Evolutionary conservation across 495 filamentous ascomycete genomes (phyloP), one percentile per base, ranked within the genome.

Genomic region (Penicillium soppii): DNA sequence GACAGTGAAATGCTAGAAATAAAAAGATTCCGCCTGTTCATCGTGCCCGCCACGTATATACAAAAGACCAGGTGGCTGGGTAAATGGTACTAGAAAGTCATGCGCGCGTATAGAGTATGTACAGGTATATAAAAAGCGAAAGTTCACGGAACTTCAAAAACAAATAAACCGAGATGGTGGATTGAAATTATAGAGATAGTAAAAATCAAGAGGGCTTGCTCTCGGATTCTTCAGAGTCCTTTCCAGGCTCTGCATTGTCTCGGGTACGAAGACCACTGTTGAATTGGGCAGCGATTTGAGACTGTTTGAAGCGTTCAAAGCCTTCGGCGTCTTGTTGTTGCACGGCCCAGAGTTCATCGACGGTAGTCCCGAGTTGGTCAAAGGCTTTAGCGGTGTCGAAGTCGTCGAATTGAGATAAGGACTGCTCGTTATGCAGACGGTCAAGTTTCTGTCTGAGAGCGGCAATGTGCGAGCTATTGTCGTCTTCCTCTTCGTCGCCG

Each of bases 251-350:
- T 5, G 17, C 17, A 23, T 46, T 22, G 21, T 22, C 26, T 13
- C 27, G 25, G 12, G 32, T 35, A 29, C 62, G 63, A 25, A 66
- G 35, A 16, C 70, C 73, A 50, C 69, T 71, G 44, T 89, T 89
- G 35, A 78, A 77, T 58, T 81, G 76, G 4, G 85, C 85, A 42
- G 82, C 82, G 53, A 83, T 79, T 61, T 88, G 85, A 16, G 79
- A 80, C 61, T 89, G 82, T 35, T 81, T 79, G 68, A 88, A 89
- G 20, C 67, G 69, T 44, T 80, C 77, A 73, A 85, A 90, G 46
- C 79, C 70, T 57, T 79, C 76, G 0, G 77, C 77, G 32, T 89
- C 85, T 30, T 75, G 70, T 25, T 75, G 75, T 32, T 81, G 75
- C 40, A 84, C 63, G 7, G 64, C 67, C 61, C 70, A 71, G 23